These are phyloP conservation scores for Fusarium longipes DNA, from an alignment of 2,329 filamentous ascomycete genomes.

Conservation along the genomic window DNA sequence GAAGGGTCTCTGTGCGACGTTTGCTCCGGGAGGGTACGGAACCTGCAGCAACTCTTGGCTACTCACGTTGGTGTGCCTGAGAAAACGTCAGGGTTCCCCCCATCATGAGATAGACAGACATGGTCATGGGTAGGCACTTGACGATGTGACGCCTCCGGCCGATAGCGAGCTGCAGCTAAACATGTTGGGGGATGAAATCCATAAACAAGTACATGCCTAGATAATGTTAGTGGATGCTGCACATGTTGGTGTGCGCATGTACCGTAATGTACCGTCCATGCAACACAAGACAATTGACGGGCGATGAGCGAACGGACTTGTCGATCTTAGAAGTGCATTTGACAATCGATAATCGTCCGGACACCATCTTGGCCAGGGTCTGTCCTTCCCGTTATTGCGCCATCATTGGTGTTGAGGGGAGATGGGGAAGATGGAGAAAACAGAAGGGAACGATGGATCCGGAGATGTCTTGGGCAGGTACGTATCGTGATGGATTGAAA, in stretches of 20 bases:
- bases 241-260: slow-evolving; percentile 1
- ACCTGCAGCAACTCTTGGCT: slow-evolving; percentile 14
- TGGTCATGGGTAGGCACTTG: slow-evolving; percentile 21
- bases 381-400: slow-evolving; percentile 15
- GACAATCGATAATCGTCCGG: slow-evolving; percentile 29
- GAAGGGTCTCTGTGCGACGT: slow-evolving; percentile 12
- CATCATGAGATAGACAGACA: slow-evolving; percentile 7
- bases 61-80: slow-evolving; percentile 27
- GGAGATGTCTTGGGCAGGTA: not conserved
- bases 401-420: slow-evolving; percentile 17
- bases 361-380: slow-evolving; percentile 24
- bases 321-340: slow-evolving; percentile 28
- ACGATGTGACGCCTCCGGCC: slow-evolving; percentile 37
- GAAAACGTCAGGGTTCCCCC: slow-evolving; percentile 18
- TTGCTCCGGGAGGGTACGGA: slow-evolving; percentile 19
- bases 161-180: slow-evolving; percentile 43
- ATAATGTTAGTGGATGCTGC: not conserved
- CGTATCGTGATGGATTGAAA: not conserved
- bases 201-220: not conserved
- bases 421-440: slow-evolving; percentile 4
- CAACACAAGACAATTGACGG: not conserved
- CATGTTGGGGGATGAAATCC: slow-evolving; percentile 19
- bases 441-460: not conserved
- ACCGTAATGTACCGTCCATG: not conserved
- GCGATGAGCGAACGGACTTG: slow-evolving; percentile 36